A percentile compares a stretch with the other conserved stretches of the same genome.
These are phyloP conservation scores for Trichoderma sp. DNA, from an alignment of 2,329 filamentous ascomycete genomes.

Conservation along the genomic window DNA sequence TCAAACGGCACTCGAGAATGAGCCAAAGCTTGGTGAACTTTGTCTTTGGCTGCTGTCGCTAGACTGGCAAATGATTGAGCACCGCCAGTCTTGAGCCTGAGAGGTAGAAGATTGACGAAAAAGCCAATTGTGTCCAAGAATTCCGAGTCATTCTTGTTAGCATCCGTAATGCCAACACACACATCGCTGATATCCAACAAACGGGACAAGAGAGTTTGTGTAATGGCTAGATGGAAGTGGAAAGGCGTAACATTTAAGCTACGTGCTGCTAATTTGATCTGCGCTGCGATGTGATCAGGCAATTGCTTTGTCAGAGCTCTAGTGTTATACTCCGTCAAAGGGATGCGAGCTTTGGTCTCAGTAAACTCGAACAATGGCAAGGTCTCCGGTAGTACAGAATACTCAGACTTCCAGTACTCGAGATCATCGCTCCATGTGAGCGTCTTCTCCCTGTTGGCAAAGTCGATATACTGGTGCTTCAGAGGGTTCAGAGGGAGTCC, in stretches of 20 bases:
- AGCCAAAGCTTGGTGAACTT: slow-evolving; percentile 25
- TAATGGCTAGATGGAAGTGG: background rate
- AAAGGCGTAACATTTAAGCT: slow-evolving; percentile 28
- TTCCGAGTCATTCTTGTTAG: background rate
- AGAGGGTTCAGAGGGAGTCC: slow-evolving; percentile 25
- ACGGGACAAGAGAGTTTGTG: background rate
- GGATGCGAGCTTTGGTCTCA: slow-evolving; percentile 12
- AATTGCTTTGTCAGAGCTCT: background rate
- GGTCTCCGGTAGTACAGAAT: slow-evolving; percentile 14
- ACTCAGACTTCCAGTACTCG: slow-evolving; percentile 25
- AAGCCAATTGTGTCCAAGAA: background rate
- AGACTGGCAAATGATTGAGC: slow-evolving; percentile 30
- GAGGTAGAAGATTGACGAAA: background rate
- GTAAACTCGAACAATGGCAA: slow-evolving; percentile 26
- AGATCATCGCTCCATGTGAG: background rate
- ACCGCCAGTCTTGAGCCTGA: slow-evolving; percentile 22
- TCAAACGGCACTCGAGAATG: slow-evolving; percentile 45
- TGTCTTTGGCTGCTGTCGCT: background rate
- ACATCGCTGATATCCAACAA: background rate
- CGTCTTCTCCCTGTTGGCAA: slow-evolving; percentile 30
- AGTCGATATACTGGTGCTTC: slow-evolving; percentile 40
- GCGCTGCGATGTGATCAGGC: background rate
- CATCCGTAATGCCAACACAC: background rate
- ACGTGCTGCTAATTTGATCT: background rate
- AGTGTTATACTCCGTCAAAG: slow-evolving; percentile 7